These are phyloP conservation scores for Diplotaxis tenuifolia DNA, from an alignment of 345 rosid species.

Conservation along the genomic window DNA sequence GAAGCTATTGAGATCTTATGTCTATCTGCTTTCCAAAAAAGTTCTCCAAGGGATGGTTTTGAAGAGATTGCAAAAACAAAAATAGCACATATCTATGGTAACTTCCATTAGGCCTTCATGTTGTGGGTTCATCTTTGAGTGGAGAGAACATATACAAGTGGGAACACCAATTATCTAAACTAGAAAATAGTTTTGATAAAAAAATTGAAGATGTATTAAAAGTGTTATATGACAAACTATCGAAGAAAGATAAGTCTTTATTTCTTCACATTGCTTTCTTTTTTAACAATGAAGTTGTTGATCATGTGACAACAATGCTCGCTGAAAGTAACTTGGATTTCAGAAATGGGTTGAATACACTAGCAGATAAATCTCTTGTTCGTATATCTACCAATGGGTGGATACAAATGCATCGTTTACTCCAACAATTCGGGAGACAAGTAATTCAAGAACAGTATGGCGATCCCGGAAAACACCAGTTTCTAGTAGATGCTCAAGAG, in stretches of 20 bases:
- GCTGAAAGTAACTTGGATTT: neutral
- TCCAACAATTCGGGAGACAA: neutral
- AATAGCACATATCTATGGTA: neutral
- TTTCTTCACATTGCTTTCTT: neutral
- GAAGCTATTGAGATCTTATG: neutral
- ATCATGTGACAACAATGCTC: neutral
- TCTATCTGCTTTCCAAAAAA: neutral
- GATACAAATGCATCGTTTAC: neutral
- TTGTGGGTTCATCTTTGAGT: neutral
- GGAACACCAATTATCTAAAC: neutral
- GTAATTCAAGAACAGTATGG: neutral
- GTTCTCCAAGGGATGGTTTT: neutral
- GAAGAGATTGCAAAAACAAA: neutral
- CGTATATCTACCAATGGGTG: neutral
- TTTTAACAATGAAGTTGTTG: neutral
- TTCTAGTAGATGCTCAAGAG: neutral
- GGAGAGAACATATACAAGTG: neutral
- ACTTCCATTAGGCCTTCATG: neutral
- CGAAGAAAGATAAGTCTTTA: neutral
- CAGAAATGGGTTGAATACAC: neutral
- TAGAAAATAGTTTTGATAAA: neutral
- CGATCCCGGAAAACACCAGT: neutral
- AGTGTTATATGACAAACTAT: neutral
- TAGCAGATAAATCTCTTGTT: neutral
- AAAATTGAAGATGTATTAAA: neutral